Percentiles rank a stretch among this genome's conserved stretches.
Conservation (phyloP, 306 rosid genomes). For the Hippophae tibetana region DNA sequence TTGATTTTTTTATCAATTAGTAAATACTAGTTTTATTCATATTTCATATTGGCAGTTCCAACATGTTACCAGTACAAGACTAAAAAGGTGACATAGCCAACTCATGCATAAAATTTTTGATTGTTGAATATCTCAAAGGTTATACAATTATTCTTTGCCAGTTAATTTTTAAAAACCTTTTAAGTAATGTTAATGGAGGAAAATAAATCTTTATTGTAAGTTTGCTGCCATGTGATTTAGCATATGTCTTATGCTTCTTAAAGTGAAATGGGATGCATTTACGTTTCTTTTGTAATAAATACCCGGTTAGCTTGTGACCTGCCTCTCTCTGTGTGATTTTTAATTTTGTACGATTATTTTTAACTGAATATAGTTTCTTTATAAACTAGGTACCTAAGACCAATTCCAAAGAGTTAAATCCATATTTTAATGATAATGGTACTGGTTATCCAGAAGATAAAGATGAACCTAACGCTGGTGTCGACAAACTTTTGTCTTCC, state of each 20-base stretch:
- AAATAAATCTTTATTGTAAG: not conserved
- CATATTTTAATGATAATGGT: conserved; percentile 66
- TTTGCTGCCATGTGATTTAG: not conserved
- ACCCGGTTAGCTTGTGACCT: not conserved
- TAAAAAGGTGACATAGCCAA: too few relatives aligned
- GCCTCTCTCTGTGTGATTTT: not conserved
- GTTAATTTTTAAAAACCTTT: too few relatives aligned
- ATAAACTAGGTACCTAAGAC: conserved; percentile 30
- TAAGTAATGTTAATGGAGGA: too few relatives aligned
- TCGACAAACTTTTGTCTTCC: conserved; percentile 41
- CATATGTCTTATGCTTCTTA: not conserved
- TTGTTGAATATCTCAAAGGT: too few relatives aligned
- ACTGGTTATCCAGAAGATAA: conserved; percentile 76
- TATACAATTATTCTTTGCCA: too few relatives aligned
- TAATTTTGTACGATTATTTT: conserved; percentile 4
- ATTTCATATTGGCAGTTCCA: too few relatives aligned
- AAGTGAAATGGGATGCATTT: not conserved
- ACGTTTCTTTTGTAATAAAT: not conserved
- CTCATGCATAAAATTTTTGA: too few relatives aligned
- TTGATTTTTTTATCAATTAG: too few relatives aligned
- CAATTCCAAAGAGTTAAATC: conserved; percentile 82
- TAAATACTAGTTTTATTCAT: too few relatives aligned
- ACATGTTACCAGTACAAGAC: too few relatives aligned
- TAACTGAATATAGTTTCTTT: not conserved
- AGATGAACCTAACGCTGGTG: conserved; percentile 32